Evolutionary conservation across 192 early-diverging fungal species (phyloP), one percentile per base, ranked within the genome.

Genomic region (Entomortierella lignicola): DNA sequence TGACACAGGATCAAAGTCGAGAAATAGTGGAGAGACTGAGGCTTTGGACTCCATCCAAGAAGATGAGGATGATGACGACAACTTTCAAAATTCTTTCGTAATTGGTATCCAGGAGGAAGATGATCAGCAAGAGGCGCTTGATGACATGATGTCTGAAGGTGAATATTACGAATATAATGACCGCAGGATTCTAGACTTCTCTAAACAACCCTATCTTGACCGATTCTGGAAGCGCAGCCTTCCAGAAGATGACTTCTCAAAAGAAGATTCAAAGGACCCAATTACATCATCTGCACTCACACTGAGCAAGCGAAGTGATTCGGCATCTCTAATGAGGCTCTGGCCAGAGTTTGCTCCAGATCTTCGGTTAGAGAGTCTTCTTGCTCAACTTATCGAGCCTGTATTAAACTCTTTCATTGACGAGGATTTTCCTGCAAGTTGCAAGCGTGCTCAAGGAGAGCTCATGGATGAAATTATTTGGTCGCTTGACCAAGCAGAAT

Each of bases 381-480:
- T 77, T 11, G 66, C 72, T 11, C 72, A 77, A 34, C 60, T 67
- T 30, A 63, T 68, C 10, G 66, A 77, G 55, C 72, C 72, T 4
- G 12, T 77, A 44, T 39, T 77, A 44, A 62, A 31, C 10, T 34
- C 66, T 1, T 77, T 77, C 56, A 68, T 68, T 26, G 60, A 77
- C 25, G 72, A 77, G 21, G 72, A 77, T 20, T 68, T 77, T 15
- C 72, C 72, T 0, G 58, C 64, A 34, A 68, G 59, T 25, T 77
- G 72, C n/a, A 77, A 63, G 54, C 72, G 72, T 31, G 55, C 55
- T 26, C 72, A 77, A 26, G 65, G 72, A 23, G 72, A 77, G 43
- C 60, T 77, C 29, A 77, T 77, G 72, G 72, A 68, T 34, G 66
- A 43, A 5, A 68, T 77, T 27, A 62, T 77, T 17, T 77, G 64